Base-by-base conservation (phyloP, 1,284 basidiomycete genomes). In the Trametes hirsuta region DNA sequence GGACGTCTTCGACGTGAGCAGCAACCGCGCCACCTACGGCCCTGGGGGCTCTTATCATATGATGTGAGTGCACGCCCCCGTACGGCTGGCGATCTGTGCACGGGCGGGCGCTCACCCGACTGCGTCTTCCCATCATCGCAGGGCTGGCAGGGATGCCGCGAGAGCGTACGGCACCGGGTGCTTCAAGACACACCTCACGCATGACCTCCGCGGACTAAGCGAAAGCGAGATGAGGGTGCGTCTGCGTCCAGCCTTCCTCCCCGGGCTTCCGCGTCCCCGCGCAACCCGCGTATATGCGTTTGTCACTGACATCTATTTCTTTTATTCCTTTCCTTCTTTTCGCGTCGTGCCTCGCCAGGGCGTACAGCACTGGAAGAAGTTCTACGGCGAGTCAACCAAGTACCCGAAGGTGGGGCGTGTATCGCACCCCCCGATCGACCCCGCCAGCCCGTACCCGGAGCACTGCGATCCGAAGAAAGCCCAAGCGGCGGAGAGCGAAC, bases 121-220 rank as follows among this genome's bases (percentile, higher is more conserved):
- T 48, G 25, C 45, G 25, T 53, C 48, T 25, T 55, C 42, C 39
- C 48, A 47, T 55, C 39, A 45, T 65, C 66, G 46, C 70, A 95
- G 94, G 80, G 88, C 93, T 56, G 95, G 95, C 9, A 77, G 83
- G 56, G 95, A 98, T 73, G 94, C 93, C 12, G 91, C 93, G 34
- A 80, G 95, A 66, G 91, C 95, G 0, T 98, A 93, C 75, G 92
- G 86, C 36, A 98, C 96, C 0, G 95, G 95, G 5, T 98, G 95
- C 75, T 97, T 98, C 80, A 81, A 88, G 69, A 83, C 84, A 12
- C 95, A 98, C 75, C 84, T 87, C 47, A 98, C 95, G 40, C 91
- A 97, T 76, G 95, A 98, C 76, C 77, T 91, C 59, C 86, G 95
- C 62, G 96, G 91, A 11, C 75, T 98, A 65, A 82, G 78, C 40